phyloP scores from a whole-genome alignment of 768 basidiomycete species.

The Thelephora aurantiotincta region DNA sequence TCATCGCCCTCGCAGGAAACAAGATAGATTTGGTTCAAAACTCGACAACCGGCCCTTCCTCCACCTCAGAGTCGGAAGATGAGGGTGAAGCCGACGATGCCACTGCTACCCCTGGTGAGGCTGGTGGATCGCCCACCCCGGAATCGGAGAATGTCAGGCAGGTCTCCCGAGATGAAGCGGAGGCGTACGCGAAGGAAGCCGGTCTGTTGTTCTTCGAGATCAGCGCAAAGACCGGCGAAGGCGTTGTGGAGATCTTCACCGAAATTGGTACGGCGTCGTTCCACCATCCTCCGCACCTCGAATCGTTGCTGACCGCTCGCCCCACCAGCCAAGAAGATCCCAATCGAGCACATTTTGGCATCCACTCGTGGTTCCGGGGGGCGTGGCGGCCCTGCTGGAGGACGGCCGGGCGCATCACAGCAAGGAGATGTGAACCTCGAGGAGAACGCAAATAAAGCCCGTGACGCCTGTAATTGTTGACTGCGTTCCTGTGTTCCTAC shows the following conservation, averaged over 20 bases:
- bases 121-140: constrained; percentile 25
- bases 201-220: constrained; percentile 95
- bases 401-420: constrained; percentile 34
- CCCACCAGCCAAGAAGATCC: constrained; percentile 60
- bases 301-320: neutral
- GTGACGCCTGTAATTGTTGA: constrained; percentile 77
- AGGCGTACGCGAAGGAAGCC: constrained; percentile 92
- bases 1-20: constrained; percentile 96
- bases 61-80: constrained; percentile 44
- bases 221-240: constrained; percentile 92
- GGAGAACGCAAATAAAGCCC: constrained; percentile 48
- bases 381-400: constrained; percentile 42
- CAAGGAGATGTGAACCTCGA: constrained; percentile 58
- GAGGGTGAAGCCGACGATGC: constrained; percentile 90
- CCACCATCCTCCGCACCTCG: neutral
- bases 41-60: constrained; percentile 34
- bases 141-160: constrained; percentile 65
- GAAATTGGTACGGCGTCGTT: constrained; percentile 66
- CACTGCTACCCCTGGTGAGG: constrained; percentile 72
- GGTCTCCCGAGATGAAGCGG: constrained; percentile 89
- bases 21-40: constrained; percentile 84
- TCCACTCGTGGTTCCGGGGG: constrained; percentile 59
- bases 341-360: constrained; percentile 89
- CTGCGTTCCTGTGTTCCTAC: constrained; percentile 3
- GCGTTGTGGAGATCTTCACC: constrained; percentile 92